Base-by-base conservation (phyloP, 2,329 filamentous ascomycete genomes). In the Trichophyton verrucosum region DNA sequence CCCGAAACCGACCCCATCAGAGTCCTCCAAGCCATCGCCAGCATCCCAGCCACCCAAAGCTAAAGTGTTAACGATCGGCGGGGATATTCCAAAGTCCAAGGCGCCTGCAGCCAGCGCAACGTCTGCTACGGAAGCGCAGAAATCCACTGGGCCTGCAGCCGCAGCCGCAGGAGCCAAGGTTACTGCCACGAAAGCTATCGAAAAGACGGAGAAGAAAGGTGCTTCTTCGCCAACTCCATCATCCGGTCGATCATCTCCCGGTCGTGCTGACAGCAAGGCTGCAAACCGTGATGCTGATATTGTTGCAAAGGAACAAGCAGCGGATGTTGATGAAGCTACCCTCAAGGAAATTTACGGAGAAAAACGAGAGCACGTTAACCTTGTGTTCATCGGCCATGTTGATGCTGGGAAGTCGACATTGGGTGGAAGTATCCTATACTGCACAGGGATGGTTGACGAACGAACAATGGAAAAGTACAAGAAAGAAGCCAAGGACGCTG, bases 361-460 rank as follows among this genome's bases (percentile, higher is more conserved):
- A 75, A 91, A 70, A 64, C 76, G 76, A 64, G 79, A 87, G 72
- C 85, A 87, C 68, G 81, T 99, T 70, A 99, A 99, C 76, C 87
- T 99, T 68, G 96, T 97, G 66, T 96, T 97, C 77, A 88, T 97
- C 71, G 92, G 94, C 58, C 94, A 99, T 81, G 95, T 99, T 69
- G 94, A 99, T 78, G 94, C 94, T 59, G 94, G 94, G 68, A 99
- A 99, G 79, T 96, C 91, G 44, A 99, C 94, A 2, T 81, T 99
- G 4, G 94, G 94, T 72, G 94, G 94, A 58, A 89, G 89, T 59
- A 95, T 99, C 65, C 81, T 99, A 13, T 96, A 94, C 74, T 85
- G 85, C 59, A 96, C 92, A 3, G 94, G 94, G 63, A 99, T 97
- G 94, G 94, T 99, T n/a, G 95, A 99, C 71, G 91, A 99, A 76